These are phyloP conservation scores for Xerocomellus amylosporus DNA, from an alignment of 768 basidiomycete genomes.

Conservation along the genomic window DNA sequence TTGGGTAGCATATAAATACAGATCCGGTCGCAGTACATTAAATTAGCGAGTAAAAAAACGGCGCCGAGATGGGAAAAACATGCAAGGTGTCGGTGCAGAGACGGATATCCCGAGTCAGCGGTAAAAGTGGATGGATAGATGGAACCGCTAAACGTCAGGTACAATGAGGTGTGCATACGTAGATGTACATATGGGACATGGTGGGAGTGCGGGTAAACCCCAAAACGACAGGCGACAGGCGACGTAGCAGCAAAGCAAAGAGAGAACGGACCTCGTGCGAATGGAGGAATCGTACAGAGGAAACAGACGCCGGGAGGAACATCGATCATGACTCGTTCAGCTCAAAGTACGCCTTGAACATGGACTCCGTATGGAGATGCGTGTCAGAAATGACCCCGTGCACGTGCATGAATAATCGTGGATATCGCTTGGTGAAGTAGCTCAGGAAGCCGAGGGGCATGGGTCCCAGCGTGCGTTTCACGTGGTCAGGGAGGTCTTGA, in stretches of 20 bases:
- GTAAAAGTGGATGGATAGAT: not conserved
- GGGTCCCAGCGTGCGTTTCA: slow-evolving; percentile 82
- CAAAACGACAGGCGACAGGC: not conserved
- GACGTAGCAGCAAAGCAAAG: not conserved
- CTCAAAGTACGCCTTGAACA: slow-evolving; percentile 91
- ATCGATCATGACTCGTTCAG: slow-evolving; percentile 45
- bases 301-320: not conserved
- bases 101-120: slow-evolving; percentile 2
- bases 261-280: not conserved
- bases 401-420: slow-evolving; percentile 87
- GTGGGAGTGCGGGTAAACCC: not conserved
- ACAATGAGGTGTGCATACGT: slow-evolving; percentile 15
- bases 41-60: slow-evolving; percentile 16
- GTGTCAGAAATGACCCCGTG: slow-evolving; percentile 76
- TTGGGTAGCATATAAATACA: slow-evolving; percentile 20
- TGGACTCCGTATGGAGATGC: slow-evolving; percentile 74
- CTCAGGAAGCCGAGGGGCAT: slow-evolving; percentile 90
- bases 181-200: slow-evolving; percentile 4
- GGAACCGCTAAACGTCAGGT: slow-evolving; percentile 4
- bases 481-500: slow-evolving; percentile 91
- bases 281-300: not conserved
- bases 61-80: not conserved
- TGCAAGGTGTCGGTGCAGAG: not conserved
- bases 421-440: slow-evolving; percentile 95
- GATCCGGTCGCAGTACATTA: slow-evolving; percentile 17